These are phyloP conservation scores for Nematocida sp. DNA, from an alignment of 371 early-diverging fungal species.

Conservation along the genomic window DNA sequence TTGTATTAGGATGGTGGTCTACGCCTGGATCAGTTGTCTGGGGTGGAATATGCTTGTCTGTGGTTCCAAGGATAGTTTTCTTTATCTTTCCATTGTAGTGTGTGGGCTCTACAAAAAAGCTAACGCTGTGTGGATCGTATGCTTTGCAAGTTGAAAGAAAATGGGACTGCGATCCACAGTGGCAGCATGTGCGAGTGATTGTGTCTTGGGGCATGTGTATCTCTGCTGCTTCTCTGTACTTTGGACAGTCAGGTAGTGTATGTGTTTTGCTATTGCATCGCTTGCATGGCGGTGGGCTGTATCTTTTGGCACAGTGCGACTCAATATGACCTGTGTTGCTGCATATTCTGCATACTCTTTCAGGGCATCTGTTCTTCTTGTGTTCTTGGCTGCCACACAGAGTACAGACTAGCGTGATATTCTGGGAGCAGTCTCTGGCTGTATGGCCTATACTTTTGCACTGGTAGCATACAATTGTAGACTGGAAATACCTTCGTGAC, in stretches of 20 bases:
- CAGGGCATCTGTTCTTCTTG: conserved; percentile 6
- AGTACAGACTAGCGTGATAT: not conserved
- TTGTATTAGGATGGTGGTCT: no score
- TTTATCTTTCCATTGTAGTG: not conserved
- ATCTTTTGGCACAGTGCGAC: not conserved
- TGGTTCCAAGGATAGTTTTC: no score
- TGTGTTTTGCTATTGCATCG: conserved; percentile 1
- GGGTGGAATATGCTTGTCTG: no score
- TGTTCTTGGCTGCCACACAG: conserved; percentile 23
- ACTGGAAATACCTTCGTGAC: conserved; percentile 25
- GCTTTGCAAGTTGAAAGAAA: not conserved
- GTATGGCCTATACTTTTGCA: conserved; percentile 37
- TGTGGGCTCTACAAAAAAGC: not conserved
- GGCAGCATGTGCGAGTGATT: not conserved
- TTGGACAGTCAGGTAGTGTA: not conserved
- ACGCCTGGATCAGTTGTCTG: no score
- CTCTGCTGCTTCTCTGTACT: not conserved
- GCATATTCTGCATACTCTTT: conserved; percentile 28
- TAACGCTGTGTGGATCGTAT: not conserved
- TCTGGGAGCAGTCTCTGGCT: conserved; percentile 17
- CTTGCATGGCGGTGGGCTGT: not conserved
- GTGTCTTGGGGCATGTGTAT: not conserved
- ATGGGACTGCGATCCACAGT: conserved; percentile 6
- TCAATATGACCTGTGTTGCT: conserved; percentile 17
- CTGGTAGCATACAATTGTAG: conserved; percentile 17